Conservation (phyloP, 2,329 filamentous ascomycete species). For the Botrytis medusae region DNA sequence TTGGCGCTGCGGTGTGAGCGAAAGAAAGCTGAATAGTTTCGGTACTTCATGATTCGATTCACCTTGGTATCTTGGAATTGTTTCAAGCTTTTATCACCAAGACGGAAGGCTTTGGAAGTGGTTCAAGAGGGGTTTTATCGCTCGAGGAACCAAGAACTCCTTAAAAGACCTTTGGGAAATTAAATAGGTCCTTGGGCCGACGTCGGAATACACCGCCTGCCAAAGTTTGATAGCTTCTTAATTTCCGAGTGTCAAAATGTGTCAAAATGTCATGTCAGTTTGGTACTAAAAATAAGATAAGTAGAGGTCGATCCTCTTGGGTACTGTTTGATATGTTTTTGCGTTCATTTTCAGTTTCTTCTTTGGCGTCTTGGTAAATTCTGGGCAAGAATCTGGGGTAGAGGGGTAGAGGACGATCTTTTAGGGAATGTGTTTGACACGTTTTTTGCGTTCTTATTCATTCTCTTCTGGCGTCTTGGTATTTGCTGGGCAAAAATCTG, state of each 20-base stretch:
- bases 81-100: conserved; percentile 5
- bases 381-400: conserved; percentile 4
- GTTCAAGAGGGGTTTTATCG: background rate
- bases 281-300: background rate
- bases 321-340: too few species aligned
- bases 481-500: background rate
- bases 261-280: background rate
- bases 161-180: background rate
- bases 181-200: background rate
- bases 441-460: background rate
- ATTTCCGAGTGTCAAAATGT: background rate
- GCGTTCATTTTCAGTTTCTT: background rate
- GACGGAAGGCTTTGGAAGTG: conserved; percentile 4
- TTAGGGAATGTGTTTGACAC: too few species aligned
- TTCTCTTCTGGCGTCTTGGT: background rate
- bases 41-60: conserved; percentile 8
- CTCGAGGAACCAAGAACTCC: background rate
- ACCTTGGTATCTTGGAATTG: conserved; percentile 3
- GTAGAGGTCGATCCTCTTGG: background rate
- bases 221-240: conserved; percentile 2
- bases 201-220: conserved; percentile 3
- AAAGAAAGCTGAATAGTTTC: conserved; percentile 8
- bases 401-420: background rate
- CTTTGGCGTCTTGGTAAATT: background rate
- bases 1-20: conserved; percentile 8